Evolutionary conservation across 176 grass and related monocot genomes (phyloP).

Genomic region (Ensete ventricosum): DNA sequence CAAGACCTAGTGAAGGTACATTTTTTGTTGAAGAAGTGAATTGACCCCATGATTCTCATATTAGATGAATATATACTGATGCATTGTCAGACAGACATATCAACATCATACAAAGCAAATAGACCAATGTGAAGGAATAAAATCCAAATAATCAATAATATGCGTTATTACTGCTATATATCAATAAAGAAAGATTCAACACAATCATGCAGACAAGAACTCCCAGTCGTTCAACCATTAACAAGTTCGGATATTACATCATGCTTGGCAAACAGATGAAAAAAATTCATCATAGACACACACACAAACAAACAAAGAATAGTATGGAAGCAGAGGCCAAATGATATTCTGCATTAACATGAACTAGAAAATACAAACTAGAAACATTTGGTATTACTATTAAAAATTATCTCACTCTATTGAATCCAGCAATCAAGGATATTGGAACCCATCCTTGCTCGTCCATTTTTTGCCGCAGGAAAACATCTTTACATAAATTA

Average conservation of each 20-base stretch:
- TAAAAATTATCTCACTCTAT: constrained; percentile 43
- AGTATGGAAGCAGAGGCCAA: background rate
- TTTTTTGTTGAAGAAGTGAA: too few species aligned
- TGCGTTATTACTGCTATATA: background rate
- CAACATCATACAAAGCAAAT: too few species aligned
- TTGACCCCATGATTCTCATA: too few species aligned
- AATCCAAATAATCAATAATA: background rate
- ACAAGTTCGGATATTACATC: background rate
- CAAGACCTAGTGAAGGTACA: too few species aligned
- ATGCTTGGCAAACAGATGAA: background rate
- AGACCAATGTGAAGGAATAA: background rate
- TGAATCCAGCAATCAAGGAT: constrained; percentile 72
- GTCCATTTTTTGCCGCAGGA: constrained; percentile 69
- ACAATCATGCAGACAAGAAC: background rate
- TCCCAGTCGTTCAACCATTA: too few species aligned
- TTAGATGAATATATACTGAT: too few species aligned
- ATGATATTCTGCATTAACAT: background rate
- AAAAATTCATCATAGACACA: background rate
- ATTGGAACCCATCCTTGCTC: constrained; percentile 82
- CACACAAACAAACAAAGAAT: background rate
- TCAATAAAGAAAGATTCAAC: background rate
- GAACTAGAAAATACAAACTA: background rate
- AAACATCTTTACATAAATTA: constrained; percentile 84
- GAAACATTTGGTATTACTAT: background rate
- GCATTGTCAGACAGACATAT: too few species aligned